Evolutionary conservation across 441 rosid species (phyloP), one percentile per base, ranked within the genome.

Genomic region (Jatropha podagrica): DNA sequence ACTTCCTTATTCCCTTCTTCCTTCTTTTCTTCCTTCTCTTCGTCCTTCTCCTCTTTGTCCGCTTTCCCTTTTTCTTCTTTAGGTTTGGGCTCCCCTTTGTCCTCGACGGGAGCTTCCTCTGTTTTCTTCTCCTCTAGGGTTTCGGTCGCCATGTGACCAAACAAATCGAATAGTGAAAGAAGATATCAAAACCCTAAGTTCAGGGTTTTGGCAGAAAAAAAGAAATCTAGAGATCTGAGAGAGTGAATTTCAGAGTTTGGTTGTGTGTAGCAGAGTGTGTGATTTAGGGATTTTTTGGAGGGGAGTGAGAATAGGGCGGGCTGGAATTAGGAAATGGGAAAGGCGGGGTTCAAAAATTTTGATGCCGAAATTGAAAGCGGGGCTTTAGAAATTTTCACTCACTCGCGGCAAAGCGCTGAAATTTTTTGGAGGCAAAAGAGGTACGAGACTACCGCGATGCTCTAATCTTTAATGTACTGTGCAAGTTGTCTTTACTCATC

Each of bases 101-200:
- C 85, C 60, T 73, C 74, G n/a, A 73, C 78, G 23, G 90, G 80
- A 65, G 88, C 85, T 62, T 82, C 84, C 69, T 78, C 86, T 64
- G 87, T 79, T 58, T 75, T 87, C 78, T 85, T 83, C 76, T 83
- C 98, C n/a, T 81, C 90, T 86, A 88, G 87, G 93, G 92, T 81
- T 84, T 91, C 94, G 68, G 73, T 81, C 75, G 92, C 87, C 98
- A 94, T 94, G 74, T 72, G 23, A 61, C 62, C 72, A 55, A 54
- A 27, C 37, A 49, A 68, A 78, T 17, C 48, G 64, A 74, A 41
- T 14, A 54, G 23, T 62, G 61, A 74, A 20, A 68, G n/a, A 26
- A 26, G 18, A 4, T 14, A 40, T 7, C 58, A 71, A 56, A 75
- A 80, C 81, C 83, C 86, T 83, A 71, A 26, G n/a, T 23, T 27